Percentiles rank a stretch among this genome's conserved stretches.
These are phyloP conservation scores for Rubus idaeus DNA, from an alignment of 306 rosid genomes.

Conservation along the genomic window DNA sequence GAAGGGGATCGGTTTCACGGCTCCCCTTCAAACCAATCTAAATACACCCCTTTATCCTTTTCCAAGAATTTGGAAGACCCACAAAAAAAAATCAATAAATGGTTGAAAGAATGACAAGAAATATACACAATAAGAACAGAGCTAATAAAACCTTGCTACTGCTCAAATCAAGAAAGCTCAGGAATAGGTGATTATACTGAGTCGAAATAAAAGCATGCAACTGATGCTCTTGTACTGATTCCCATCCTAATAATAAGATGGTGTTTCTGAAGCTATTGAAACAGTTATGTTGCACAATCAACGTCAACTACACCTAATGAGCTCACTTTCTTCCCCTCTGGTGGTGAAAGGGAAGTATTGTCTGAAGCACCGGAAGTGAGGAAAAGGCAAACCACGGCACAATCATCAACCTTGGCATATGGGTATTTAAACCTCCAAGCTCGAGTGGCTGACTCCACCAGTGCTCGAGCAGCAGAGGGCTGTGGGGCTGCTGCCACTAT, in stretches of 20 bases:
- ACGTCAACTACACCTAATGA: conserved; percentile 12
- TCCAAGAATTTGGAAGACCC: conserved; percentile 24
- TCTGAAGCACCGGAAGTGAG: conserved; percentile 40
- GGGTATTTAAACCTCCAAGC: conserved; percentile 65
- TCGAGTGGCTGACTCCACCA: conserved; percentile 62
- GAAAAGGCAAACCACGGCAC: conserved; percentile 83
- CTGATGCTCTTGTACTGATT: conserved; percentile 29
- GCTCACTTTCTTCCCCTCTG: conserved; percentile 25
- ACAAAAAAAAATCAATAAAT: conserved; percentile 32
- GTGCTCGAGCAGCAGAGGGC: conserved; percentile 48
- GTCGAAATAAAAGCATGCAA: conserved; percentile 23
- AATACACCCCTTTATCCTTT: conserved; percentile 14
- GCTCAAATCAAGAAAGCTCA: conserved; percentile 41
- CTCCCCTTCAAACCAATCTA: conserved; percentile 40
- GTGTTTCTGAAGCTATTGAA: conserved; percentile 2
- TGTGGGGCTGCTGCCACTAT: conserved; percentile 61
- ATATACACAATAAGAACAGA: conserved; percentile 37
- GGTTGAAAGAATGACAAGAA: conserved; percentile 30
- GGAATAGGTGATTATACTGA: conserved; percentile 31
- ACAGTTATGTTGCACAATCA: background rate
- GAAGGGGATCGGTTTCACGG: conserved; percentile 22
- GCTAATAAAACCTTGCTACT: conserved; percentile 35
- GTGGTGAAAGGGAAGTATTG: conserved; percentile 6
- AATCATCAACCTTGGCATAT: conserved; percentile 63
- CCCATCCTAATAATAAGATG: conserved; percentile 30